Conservation (phyloP, 352 stramenopile genomes). For the Phytopythium cucurbitacearum region DNA sequence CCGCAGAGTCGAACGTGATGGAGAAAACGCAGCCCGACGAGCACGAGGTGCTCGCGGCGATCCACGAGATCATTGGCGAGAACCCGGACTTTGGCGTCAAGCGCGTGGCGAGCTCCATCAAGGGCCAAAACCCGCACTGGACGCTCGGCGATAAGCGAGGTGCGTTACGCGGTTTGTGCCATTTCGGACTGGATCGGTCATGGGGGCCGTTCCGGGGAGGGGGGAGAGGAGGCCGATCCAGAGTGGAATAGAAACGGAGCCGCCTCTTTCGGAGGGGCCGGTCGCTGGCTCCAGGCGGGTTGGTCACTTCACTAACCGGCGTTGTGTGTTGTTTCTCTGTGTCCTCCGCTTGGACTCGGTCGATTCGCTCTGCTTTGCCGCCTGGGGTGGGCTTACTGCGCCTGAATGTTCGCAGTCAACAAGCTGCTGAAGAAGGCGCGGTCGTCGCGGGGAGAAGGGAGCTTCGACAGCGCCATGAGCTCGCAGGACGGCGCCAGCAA, state of each 20-base stretch:
- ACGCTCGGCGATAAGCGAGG: constrained; percentile 66
- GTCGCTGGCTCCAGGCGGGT: background rate
- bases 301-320: constrained; percentile 7
- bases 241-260: constrained; percentile 7
- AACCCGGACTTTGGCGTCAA: constrained; percentile 74
- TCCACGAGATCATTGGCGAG: constrained; percentile 44
- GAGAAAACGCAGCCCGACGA: constrained; percentile 58
- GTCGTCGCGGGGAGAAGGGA: constrained; percentile 13
- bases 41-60: constrained; percentile 53
- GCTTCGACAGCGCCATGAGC: constrained; percentile 22
- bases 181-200: background rate
- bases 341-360: constrained; percentile 3
- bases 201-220: background rate
- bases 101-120: constrained; percentile 53
- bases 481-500: constrained; percentile 18
- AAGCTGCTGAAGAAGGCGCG: constrained; percentile 75
- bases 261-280: background rate
- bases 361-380: background rate
- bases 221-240: constrained; percentile 4
- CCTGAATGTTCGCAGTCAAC: constrained; percentile 40
- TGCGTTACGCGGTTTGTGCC: constrained; percentile 14
- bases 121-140: constrained; percentile 66
- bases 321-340: constrained; percentile 8
- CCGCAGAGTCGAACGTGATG: constrained; percentile 16
- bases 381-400: constrained; percentile 1